Percentiles rank a stretch among this genome's conserved stretches.
These are phyloP conservation scores for Aspergillus nomiae DNA, from an alignment of 2,329 filamentous ascomycete species.

Conservation along the genomic window DNA sequence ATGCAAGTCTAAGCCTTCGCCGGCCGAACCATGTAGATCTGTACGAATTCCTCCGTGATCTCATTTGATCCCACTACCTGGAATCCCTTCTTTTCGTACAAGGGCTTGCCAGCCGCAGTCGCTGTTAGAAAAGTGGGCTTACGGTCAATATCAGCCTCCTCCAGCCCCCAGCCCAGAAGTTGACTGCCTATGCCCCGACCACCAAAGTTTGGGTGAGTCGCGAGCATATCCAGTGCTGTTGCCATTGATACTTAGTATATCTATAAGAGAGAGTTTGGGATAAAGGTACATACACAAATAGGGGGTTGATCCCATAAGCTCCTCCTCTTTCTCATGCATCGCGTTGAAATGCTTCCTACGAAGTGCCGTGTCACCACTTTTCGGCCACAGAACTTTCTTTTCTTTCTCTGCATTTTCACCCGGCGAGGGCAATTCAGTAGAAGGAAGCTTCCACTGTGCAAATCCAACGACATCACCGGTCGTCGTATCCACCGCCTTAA, in stretches of 20 bases:
- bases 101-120: background rate
- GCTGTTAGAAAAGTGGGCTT: background rate
- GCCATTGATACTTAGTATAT: background rate
- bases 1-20: background rate
- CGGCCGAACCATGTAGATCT: background rate
- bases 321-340: background rate
- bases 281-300: background rate
- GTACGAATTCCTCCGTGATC: background rate
- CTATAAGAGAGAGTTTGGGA: too few relatives aligned
- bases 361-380: background rate
- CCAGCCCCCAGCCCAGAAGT: background rate
- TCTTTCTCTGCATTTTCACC: background rate
- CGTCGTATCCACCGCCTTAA: background rate
- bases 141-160: background rate
- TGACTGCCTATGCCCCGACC: background rate
- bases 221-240: background rate
- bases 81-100: background rate
- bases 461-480: background rate
- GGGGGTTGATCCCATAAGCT: background rate
- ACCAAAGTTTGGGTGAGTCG: background rate
- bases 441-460: background rate
- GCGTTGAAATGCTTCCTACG: background rate
- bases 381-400: background rate
- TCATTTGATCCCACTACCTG: background rate
- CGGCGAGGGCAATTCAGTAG: too few relatives aligned